A percentile compares a stretch with the other conserved stretches of the same genome.
These are phyloP conservation scores for Nothophoma quercina DNA, from an alignment of 2,329 filamentous ascomycete species.

Conservation along the genomic window DNA sequence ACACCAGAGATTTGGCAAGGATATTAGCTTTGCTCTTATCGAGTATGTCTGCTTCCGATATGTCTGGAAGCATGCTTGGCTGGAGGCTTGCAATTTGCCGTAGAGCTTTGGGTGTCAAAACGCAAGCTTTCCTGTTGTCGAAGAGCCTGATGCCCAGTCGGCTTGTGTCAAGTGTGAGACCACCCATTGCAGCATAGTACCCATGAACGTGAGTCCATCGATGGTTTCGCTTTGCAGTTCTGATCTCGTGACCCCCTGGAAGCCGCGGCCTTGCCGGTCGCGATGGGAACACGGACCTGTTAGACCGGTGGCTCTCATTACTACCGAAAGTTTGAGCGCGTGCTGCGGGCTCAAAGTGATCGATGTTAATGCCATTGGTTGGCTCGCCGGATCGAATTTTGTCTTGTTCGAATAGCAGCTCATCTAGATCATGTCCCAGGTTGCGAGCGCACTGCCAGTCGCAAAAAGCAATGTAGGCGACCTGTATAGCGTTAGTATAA, in stretches of 20 bases:
- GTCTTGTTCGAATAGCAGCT: no score
- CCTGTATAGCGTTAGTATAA: background rate
- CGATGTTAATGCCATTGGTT: no score
- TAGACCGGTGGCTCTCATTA: no score
- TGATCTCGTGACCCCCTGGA: no score
- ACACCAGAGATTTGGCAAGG: background rate
- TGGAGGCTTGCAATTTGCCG: background rate
- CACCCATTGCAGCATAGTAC: slow-evolving; percentile 23
- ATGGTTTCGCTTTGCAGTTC: no score
- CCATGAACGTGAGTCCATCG: slow-evolving; percentile 19
- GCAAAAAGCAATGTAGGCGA: background rate
- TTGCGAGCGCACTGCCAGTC: background rate
- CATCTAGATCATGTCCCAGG: background rate
- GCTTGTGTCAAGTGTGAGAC: slow-evolving; percentile 2
- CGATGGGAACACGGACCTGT: no score
- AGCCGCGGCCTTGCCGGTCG: no score
- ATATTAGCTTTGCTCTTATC: background rate
- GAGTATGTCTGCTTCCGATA: rapidly evolving
- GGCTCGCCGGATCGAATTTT: no score
- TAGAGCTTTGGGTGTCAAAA: background rate
- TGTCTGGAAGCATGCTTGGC: background rate
- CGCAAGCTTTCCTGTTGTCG: background rate
- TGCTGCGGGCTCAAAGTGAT: no score
- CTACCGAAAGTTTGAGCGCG: no score
- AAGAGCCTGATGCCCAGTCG: background rate